Conservation (phyloP, 768 basidiomycete species). For the Obba rivulosa region DNA sequence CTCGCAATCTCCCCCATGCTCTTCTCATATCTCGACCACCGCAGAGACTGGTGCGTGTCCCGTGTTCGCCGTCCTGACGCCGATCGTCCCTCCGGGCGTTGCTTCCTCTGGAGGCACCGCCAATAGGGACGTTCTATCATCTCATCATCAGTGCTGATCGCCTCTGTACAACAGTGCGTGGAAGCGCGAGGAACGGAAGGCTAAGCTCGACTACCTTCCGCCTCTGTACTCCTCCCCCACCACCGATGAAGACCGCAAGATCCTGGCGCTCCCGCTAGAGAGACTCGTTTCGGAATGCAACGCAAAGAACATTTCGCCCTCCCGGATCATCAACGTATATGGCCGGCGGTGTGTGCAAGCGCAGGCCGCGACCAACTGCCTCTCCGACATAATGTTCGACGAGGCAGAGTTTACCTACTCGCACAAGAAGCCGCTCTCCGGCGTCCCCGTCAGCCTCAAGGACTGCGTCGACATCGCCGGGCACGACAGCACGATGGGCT, state of each 20-base stretch:
- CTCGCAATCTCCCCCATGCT: conserved; percentile 5
- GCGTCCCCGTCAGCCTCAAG: conserved; percentile 46
- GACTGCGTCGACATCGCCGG: conserved; percentile 42
- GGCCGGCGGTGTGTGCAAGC: conserved; percentile 35
- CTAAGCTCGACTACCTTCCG: conserved; percentile 26
- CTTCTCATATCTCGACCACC: conserved; percentile 7
- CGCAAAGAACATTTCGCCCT: conserved; percentile 20
- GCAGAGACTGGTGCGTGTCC: conserved; percentile 11
- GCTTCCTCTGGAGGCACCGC: background rate
- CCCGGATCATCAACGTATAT: conserved; percentile 33
- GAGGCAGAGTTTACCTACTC: conserved; percentile 16
- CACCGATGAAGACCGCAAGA: conserved; percentile 29
- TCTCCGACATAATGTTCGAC: conserved; percentile 41
- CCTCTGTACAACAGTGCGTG: conserved; percentile 18
- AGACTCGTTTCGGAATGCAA: conserved; percentile 31
- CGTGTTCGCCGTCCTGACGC: background rate
- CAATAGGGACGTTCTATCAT: conserved; percentile 2
- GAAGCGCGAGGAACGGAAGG: conserved; percentile 29
- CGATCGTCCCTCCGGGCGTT: background rate
- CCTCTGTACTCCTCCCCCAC: conserved; percentile 22
- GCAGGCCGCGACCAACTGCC: conserved; percentile 43
- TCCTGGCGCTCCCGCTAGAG: conserved; percentile 32
- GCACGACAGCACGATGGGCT: conserved; percentile 42
- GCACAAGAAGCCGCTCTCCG: conserved; percentile 29
- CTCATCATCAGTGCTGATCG: conserved; percentile 1